Evolutionary conservation across 345 rosid species (phyloP), one percentile per base, ranked within the genome.

Genomic region (Lumnitzera racemosa): DNA sequence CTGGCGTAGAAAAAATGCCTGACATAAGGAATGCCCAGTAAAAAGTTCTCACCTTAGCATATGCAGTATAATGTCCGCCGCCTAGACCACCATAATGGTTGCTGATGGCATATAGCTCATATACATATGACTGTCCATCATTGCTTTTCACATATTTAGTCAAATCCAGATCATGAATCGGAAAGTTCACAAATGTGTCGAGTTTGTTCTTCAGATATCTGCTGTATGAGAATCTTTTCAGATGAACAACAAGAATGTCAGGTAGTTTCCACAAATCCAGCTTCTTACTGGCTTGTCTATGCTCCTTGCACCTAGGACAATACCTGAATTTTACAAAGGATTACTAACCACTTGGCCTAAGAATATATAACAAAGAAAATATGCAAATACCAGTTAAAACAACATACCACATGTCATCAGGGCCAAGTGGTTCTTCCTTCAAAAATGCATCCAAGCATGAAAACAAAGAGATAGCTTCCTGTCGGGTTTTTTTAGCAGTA

Each of bases 51-150:
- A 89, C 98, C 98, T 92, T 92, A 10, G 95, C 88, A 67, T 78
- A 84, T 27, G 98, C 98, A 66, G 97, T 89, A 68, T 92, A 89
- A 67, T 89, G 98, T 62, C 98, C 98, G 24, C 95, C 95, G 51
- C 96, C 95, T 56, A 92, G 66, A 56, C 96, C 91, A 67, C 98
- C 98, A 46, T 87, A 85, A 76, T 92, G 98, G 64, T 92, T 92
- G 78, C 97, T 92, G 73, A 92, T 69, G 48, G 98, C 98, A 67
- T 81, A 92, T 4, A 89, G 72, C 71, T 89, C 96, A 46, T 89
- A 92, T 17, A 67, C 55, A 61, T 79, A 76, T 23, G 88, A 74
- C 58, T 77, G 72, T 3, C 87, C 92, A 51, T 84, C 82, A 58
- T 74, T 76, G 67, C 69, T 68, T 68, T 73, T 85, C 54, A 89